Evolutionary conservation across 306 rosid species (phyloP).

Genomic region (Castanopsis chinensis): DNA sequence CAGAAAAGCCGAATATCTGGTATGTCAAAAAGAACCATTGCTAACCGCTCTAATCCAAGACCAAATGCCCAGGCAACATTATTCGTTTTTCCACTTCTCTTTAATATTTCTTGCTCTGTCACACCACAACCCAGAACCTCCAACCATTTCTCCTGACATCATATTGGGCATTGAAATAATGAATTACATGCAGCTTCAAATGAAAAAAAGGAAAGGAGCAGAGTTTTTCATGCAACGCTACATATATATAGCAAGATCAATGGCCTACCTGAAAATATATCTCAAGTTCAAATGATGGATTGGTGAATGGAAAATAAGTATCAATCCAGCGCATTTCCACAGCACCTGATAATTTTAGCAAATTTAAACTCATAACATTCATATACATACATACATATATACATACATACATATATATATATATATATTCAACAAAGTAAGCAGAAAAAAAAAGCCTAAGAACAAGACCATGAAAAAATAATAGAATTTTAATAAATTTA

Average conservation of each 20-base stretch:
- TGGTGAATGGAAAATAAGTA: slow-evolving; percentile 91
- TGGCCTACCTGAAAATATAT: slow-evolving; percentile 76
- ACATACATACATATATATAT: too few relatives aligned
- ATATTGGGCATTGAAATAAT: not conserved
- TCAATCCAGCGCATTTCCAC: slow-evolving; percentile 99
- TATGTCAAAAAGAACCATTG: slow-evolving; percentile 97
- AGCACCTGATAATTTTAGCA: slow-evolving; percentile 54
- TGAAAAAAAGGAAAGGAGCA: slow-evolving; percentile 33
- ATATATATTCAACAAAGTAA: not conserved
- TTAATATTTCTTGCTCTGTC: slow-evolving; percentile 90
- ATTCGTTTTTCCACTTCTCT: slow-evolving; percentile 61
- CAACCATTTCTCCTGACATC: slow-evolving; percentile 77
- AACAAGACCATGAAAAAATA: not conserved
- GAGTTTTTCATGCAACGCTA: slow-evolving; percentile 19
- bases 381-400: not conserved
- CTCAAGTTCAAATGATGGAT: slow-evolving; percentile 96
- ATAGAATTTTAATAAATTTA: not conserved
- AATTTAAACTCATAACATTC: not conserved
- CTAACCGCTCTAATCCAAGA: slow-evolving; percentile 91
- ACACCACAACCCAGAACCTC: slow-evolving; percentile 99
- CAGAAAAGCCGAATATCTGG: slow-evolving; percentile 96
- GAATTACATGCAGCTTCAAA: not conserved
- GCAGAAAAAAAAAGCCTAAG: not conserved
- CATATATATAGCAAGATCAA: slow-evolving; percentile 6
- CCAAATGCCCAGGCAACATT: slow-evolving; percentile 99